Evolutionary conservation across 352 stramenopile species (phyloP), one percentile per base, ranked within the genome.

Genomic region (Globisporangium middletonii): DNA sequence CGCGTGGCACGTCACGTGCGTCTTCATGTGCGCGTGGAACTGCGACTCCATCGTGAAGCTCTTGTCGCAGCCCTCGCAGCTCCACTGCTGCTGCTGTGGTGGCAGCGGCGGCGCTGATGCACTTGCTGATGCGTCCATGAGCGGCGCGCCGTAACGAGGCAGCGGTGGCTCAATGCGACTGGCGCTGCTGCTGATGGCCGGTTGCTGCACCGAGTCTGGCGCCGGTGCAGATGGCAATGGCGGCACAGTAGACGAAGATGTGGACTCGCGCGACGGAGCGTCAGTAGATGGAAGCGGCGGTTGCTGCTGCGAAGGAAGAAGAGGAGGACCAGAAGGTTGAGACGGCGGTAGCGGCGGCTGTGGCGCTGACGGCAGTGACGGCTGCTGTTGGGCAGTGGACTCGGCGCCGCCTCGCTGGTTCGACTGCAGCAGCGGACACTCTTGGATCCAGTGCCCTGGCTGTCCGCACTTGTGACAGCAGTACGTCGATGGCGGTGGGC

Each of bases 361-460:
- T 46, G 13, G 41, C 18, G 12, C 15, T 19, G 18, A 19, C 18
- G 18, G 12, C 41, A 46, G 41, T 38, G 35, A 53, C 18, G 65
- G 60, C 42, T 48, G 37, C 19, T 57, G 48, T 58, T 38, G 23
- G 35, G 44, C 45, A 28, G 53, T 45, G 43, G 51, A 53, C n/a
- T 44, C 44, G 68, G 62, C 3, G 55, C 49, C 5, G 58, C 44
- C 12, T 55, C 46, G 15, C 42, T 57, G 47, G 41, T 63, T 57
- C 19, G 62, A 62, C 41, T 66, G 69, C n/a, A 15, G 50, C 33
- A 65, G 69, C 38, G 84, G 67, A 51, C 82, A 93, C 16, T 89
- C 64, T 26, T 91, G 77, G 42, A 92, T 92, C 83, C 83, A 94
- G 49, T 94, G 83, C 4, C 83, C 83, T 26, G 79, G 77, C 43